Conservation (phyloP, 2,329 filamentous ascomycete genomes). For the Thielaviopsis musarum region DNA sequence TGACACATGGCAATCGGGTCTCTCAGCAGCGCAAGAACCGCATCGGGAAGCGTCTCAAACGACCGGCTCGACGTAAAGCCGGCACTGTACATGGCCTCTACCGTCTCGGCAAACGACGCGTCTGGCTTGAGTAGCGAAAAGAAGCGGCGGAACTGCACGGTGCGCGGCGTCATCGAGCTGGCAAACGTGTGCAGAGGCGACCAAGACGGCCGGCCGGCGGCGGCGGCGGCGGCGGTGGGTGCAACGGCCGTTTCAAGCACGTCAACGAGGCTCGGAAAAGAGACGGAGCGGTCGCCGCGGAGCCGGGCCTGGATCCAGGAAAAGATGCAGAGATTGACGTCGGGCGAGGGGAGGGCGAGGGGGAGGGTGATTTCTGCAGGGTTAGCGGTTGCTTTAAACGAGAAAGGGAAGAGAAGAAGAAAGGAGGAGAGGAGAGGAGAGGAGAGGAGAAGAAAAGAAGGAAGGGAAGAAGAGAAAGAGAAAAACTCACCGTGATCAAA, state of each 20-base stretch:
- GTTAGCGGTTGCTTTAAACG: neutral
- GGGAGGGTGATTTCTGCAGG: slow-evolving; percentile 17
- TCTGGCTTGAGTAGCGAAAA: slow-evolving; percentile 39
- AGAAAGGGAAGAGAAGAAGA: neutral
- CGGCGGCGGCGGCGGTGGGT: neutral
- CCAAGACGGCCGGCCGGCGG: neutral
- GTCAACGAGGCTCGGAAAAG: slow-evolving; percentile 28
- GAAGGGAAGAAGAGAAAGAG: neutral
- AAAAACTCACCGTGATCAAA: slow-evolving; percentile 24
- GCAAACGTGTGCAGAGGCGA: slow-evolving; percentile 1
- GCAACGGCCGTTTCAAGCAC: slow-evolving; percentile 16
- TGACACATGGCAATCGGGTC: slow-evolving; percentile 78
- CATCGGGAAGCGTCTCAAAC: slow-evolving; percentile 72
- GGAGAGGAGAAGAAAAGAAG: neutral
- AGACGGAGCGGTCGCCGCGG: slow-evolving; percentile 20
- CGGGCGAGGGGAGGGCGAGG: slow-evolving; percentile 18
- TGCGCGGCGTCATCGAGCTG: slow-evolving; percentile 42
- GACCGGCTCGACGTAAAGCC: slow-evolving; percentile 44
- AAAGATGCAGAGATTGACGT: slow-evolving; percentile 23
- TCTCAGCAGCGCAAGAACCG: slow-evolving; percentile 61
- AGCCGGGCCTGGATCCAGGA: slow-evolving; percentile 37
- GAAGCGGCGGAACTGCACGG: slow-evolving; percentile 51
- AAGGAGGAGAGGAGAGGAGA: neutral
- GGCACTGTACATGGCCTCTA: slow-evolving; percentile 56
- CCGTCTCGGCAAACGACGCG: slow-evolving; percentile 41